phyloP scores from a whole-genome alignment of 2,329 filamentous ascomycete genomes.

The Shiraia sp. region DNA sequence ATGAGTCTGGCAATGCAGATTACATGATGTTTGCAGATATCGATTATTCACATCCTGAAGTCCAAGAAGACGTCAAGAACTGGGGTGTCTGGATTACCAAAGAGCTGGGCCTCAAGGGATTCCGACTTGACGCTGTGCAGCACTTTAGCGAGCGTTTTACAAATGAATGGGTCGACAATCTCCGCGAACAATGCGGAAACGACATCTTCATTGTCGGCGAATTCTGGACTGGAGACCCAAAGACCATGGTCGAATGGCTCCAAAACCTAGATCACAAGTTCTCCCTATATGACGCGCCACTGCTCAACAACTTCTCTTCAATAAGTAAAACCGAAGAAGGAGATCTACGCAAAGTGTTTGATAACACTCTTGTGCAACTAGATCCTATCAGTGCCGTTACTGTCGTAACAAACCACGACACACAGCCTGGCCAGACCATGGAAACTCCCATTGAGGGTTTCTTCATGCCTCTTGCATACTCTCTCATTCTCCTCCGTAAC shows the following conservation, averaged over 20 bases:
- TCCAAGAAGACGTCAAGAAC: constrained; percentile 62
- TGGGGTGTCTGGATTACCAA: constrained; percentile 71
- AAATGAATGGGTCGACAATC: constrained; percentile 62
- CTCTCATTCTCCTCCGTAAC: constrained; percentile 68
- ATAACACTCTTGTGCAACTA: constrained; percentile 60
- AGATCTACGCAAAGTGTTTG: constrained; percentile 68
- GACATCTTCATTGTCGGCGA: constrained; percentile 70
- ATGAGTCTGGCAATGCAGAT: constrained; percentile 67
- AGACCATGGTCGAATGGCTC: constrained; percentile 61
- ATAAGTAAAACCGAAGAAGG: constrained; percentile 60
- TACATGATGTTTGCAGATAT: constrained; percentile 76
- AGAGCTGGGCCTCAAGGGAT: constrained; percentile 64
- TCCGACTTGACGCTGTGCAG: constrained; percentile 73
- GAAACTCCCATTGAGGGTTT: constrained; percentile 65
- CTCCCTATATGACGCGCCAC: constrained; percentile 67
- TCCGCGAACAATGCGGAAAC: constrained; percentile 54
- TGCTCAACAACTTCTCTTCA: constrained; percentile 69
- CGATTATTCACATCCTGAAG: constrained; percentile 63
- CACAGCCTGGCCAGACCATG: constrained; percentile 65
- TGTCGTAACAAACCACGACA: constrained; percentile 74
- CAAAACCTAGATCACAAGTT: constrained; percentile 60
- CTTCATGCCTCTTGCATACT: constrained; percentile 74
- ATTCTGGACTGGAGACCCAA: constrained; percentile 66
- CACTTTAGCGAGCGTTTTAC: constrained; percentile 72
- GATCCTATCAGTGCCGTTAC: constrained; percentile 65